These are phyloP conservation scores for Phialophora chinensis DNA, from an alignment of 2,329 filamentous ascomycete species.

Conservation along the genomic window DNA sequence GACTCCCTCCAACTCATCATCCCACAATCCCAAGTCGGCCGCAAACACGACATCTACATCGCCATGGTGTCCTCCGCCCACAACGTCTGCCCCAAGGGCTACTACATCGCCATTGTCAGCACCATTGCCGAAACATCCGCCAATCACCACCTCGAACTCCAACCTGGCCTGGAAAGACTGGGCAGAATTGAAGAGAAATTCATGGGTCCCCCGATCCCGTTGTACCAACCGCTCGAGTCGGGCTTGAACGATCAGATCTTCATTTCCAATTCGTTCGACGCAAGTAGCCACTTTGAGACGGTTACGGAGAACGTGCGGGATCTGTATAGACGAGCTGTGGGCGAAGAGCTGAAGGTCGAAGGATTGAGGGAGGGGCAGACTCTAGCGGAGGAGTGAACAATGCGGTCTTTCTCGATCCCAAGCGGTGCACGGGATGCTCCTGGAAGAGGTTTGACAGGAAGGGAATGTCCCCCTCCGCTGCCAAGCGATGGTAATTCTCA, in stretches of 20 bases:
- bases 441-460: background rate
- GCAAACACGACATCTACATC: conserved; percentile 98
- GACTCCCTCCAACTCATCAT: conserved; percentile 97
- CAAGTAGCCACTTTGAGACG: conserved; percentile 97
- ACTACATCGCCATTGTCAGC: conserved; percentile 98
- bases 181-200: conserved; percentile 97
- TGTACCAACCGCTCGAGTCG: conserved; percentile 87
- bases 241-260: conserved; percentile 90
- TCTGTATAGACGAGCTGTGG: conserved; percentile 82
- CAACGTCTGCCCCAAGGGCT: conserved; percentile 98
- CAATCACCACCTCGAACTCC: conserved; percentile 95
- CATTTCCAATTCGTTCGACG: conserved; percentile 98
- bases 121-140: conserved; percentile 90
- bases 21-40: conserved; percentile 93
- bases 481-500: background rate
- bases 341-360: conserved; percentile 86
- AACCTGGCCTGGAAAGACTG: conserved; percentile 88
- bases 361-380: conserved; percentile 74
- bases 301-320: conserved; percentile 90
- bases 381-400: conserved; percentile 48
- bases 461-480: background rate
- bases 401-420: background rate
- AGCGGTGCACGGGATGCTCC: background rate
- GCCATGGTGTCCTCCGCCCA: conserved; percentile 94
- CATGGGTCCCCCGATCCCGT: conserved; percentile 87